Conservation (phyloP, 371 early-diverging fungal genomes). For the Mortierella sp. region DNA sequence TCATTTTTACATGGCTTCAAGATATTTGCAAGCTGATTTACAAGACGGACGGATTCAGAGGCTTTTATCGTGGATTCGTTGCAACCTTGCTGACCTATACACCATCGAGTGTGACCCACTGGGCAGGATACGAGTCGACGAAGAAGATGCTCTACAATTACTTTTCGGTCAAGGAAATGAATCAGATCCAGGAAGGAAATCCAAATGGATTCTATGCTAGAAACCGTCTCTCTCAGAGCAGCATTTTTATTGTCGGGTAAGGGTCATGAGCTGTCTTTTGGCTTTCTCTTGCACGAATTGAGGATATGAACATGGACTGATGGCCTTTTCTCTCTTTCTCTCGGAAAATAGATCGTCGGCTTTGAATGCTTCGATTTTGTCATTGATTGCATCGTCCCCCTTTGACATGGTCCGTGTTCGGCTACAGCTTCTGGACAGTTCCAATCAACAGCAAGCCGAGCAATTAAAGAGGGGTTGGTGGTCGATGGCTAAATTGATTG, state of each 20-base stretch:
- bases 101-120: conserved; percentile 43
- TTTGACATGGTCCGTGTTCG: conserved; percentile 53
- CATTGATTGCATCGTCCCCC: conserved; percentile 31
- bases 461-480: conserved; percentile 49
- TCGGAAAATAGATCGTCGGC: conserved; percentile 25
- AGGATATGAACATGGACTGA: not conserved
- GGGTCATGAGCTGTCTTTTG: not conserved
- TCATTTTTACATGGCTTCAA: not conserved
- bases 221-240: conserved; percentile 40
- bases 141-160: conserved; percentile 43
- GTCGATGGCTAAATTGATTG: conserved; percentile 47
- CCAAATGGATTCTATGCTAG: conserved; percentile 34
- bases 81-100: conserved; percentile 40
- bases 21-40: conserved; percentile 49
- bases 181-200: conserved; percentile 24
- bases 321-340: not conserved
- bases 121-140: conserved; percentile 50
- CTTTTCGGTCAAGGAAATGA: conserved; percentile 27
- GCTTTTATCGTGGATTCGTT: conserved; percentile 45
- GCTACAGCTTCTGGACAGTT: conserved; percentile 39
- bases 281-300: not conserved
- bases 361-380: conserved; percentile 31
- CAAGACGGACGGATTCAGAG: conserved; percentile 41
- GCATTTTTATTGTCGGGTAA: conserved; percentile 37
- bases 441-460: conserved; percentile 33